Evolutionary conservation across 2,329 filamentous ascomycete species (phyloP).

Genomic region (Colletotrichum orchidophilum): DNA sequence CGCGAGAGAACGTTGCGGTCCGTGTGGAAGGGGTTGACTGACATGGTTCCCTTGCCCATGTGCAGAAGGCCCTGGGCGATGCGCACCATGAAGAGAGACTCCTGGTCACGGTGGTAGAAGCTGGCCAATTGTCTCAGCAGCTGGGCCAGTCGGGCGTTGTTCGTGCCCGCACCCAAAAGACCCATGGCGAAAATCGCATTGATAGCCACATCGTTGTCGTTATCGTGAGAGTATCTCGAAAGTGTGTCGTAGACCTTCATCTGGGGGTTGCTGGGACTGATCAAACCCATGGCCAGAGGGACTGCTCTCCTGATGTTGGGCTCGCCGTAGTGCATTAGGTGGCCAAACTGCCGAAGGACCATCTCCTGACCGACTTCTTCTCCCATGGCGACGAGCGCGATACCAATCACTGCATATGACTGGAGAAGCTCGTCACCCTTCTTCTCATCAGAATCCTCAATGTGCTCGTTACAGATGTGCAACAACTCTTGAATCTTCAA

Average conservation of each 20-base stretch:
- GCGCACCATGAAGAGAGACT: constrained; percentile 98
- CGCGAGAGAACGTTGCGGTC: constrained; percentile 95
- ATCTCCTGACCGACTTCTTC: constrained; percentile 99
- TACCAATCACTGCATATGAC: constrained; percentile 93
- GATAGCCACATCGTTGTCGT: constrained; percentile 96
- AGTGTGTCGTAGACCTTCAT: constrained; percentile 99
- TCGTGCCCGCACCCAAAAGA: constrained; percentile 93
- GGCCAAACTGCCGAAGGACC: constrained; percentile 96
- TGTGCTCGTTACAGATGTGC: constrained; percentile 97
- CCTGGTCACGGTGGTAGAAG: constrained; percentile 97
- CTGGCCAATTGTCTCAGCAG: constrained; percentile 92
- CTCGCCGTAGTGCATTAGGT: constrained; percentile 99
- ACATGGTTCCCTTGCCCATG: constrained; percentile 98
- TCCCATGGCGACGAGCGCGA: constrained; percentile 96
- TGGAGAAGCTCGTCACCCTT: constrained; percentile 96
- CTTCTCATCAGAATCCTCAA: constrained; percentile 94
- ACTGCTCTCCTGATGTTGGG: constrained; percentile 97
- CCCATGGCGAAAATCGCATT: constrained; percentile 99
- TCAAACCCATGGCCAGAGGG: constrained; percentile 93
- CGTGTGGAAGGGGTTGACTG: constrained; percentile 98
- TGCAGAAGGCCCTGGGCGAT: constrained; percentile 97
- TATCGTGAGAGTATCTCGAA: constrained; percentile 97
- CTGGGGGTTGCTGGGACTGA: constrained; percentile 97
- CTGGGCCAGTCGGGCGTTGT: constrained; percentile 96
- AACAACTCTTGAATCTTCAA: constrained; percentile 97